Conservation (phyloP, 2,329 filamentous ascomycete species). For the Colletotrichum viniferum region DNA sequence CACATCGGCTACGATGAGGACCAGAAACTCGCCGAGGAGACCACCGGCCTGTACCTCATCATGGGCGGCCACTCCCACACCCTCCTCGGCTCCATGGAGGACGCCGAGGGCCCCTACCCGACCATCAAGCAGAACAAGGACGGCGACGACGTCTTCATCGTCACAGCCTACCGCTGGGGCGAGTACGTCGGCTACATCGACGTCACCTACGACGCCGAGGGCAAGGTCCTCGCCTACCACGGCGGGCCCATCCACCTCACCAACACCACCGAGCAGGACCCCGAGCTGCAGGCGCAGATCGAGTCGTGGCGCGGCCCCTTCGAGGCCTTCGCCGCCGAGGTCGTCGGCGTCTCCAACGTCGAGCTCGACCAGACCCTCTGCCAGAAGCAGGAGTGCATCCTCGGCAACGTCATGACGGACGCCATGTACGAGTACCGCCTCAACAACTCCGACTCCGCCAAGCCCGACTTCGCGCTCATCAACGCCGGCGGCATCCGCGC, state of each 20-base stretch:
- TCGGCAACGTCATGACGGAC: slow-evolving; percentile 60
- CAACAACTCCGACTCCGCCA: slow-evolving; percentile 45
- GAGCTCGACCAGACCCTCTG: slow-evolving; percentile 65
- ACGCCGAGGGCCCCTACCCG: slow-evolving; percentile 64
- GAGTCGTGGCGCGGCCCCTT: slow-evolving; percentile 64
- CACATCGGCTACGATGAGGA: slow-evolving; percentile 72
- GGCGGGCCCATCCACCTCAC: slow-evolving; percentile 68
- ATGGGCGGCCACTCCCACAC: slow-evolving; percentile 68
- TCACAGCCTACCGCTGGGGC: slow-evolving; percentile 71
- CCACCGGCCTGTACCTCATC: slow-evolving; percentile 69
- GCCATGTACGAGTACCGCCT: slow-evolving; percentile 66
- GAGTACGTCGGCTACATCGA: slow-evolving; percentile 73
- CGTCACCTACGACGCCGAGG: slow-evolving; percentile 64
- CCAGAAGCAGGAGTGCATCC: slow-evolving; percentile 60
- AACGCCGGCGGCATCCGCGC: slow-evolving; percentile 70
- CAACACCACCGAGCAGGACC: slow-evolving; percentile 63
- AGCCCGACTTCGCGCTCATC: slow-evolving; percentile 62
- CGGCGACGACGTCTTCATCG: slow-evolving; percentile 71
- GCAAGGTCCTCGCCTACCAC: slow-evolving; percentile 66
- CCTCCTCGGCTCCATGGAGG: slow-evolving; percentile 63
- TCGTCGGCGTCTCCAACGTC: slow-evolving; percentile 58
- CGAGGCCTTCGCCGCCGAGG: slow-evolving; percentile 61
- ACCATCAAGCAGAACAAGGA: slow-evolving; percentile 65
- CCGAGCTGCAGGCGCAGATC: slow-evolving; percentile 61
- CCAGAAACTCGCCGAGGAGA: slow-evolving; percentile 62